A percentile compares a stretch with the other conserved stretches of the same genome.
phyloP scores from a whole-genome alignment of 345 rosid species.

The Sisymbrium irio region DNA sequence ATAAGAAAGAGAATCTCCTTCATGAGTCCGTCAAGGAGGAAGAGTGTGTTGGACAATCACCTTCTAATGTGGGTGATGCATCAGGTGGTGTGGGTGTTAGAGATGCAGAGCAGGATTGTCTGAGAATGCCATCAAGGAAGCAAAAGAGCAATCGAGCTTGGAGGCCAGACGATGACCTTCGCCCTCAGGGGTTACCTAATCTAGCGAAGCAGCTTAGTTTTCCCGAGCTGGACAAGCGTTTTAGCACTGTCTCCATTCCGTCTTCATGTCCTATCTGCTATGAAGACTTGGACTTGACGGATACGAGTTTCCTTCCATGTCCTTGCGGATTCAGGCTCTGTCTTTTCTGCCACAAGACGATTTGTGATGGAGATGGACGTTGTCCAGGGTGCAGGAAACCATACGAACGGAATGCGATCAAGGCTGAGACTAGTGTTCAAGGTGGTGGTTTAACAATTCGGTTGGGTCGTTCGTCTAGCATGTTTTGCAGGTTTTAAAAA shows the following conservation, averaged over 20 bases:
- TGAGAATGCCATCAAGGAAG: conserved; percentile 29
- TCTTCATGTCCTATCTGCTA: conserved; percentile 73
- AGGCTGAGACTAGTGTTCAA: conserved; percentile 51
- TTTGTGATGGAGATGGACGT: conserved; percentile 91
- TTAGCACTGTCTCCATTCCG: conserved; percentile 36
- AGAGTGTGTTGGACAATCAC: conserved; percentile 31
- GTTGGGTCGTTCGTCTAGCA: conserved; percentile 75
- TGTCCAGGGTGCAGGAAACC: conserved; percentile 97
- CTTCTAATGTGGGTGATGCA: conserved; percentile 17
- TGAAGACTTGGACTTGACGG: conserved; percentile 86
- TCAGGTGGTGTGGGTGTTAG: conserved; percentile 16
- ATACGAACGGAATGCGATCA: conserved; percentile 46
- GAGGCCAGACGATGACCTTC: conserved; percentile 73
- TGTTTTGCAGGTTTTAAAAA: conserved; percentile 73
- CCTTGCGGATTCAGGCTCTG: conserved; percentile 84
- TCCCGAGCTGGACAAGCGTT: conserved; percentile 42
- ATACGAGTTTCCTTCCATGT: conserved; percentile 82
- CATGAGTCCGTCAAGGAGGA: conserved; percentile 28
- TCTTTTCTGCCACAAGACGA: conserved; percentile 93
- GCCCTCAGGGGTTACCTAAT: conserved; percentile 83
- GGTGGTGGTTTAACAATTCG: conserved; percentile 56
- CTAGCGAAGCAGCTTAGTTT: conserved; percentile 67
- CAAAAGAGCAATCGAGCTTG: conserved; percentile 53
- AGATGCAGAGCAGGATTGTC: conserved; percentile 32
- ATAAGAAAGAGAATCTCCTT: conserved; percentile 26